These are phyloP conservation scores for Saccharomyces hybrid DNA, from an alignment of 1,139 yeast genomes.

Conservation along the genomic window DNA sequence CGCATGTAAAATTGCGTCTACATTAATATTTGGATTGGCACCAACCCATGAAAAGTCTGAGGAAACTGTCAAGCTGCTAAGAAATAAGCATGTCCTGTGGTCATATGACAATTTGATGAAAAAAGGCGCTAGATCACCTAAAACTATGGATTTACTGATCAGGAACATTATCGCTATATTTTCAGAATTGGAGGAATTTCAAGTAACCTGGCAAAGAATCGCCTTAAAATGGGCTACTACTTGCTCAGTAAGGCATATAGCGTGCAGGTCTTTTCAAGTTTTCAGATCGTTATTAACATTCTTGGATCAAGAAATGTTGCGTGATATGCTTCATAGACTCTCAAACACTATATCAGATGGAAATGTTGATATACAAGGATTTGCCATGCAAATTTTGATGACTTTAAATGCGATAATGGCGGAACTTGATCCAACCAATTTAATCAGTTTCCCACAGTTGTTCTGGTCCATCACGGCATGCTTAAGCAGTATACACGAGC, in stretches of 20 bases:
- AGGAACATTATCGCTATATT: conserved; percentile 58
- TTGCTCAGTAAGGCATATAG: conserved; percentile 94
- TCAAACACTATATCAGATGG: conserved; percentile 91
- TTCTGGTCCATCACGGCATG: conserved; percentile 97
- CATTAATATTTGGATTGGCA: conserved; percentile 60
- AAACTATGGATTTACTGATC: conserved; percentile 73
- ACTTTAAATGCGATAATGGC: conserved; percentile 88
- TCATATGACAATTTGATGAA: conserved; percentile 76
- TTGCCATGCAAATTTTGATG: conserved; percentile 95
- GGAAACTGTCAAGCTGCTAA: conserved; percentile 47
- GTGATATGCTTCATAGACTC: conserved; percentile 87
- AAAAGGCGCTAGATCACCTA: conserved; percentile 80
- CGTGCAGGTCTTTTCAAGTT: conserved; percentile 90
- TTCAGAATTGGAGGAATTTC: conserved; percentile 46
- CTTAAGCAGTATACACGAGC: conserved; percentile 81
- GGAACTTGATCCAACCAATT: conserved; percentile 66
- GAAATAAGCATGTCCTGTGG: conserved; percentile 59
- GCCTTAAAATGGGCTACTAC: conserved; percentile 94
- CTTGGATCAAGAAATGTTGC: conserved; percentile 79
- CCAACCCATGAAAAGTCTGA: conserved; percentile 47
- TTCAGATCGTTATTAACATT: conserved; percentile 74
- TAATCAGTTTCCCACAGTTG: conserved; percentile 83
- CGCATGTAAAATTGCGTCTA: conserved; percentile 67
- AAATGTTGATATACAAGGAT: conserved; percentile 85
- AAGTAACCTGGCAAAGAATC: conserved; percentile 74